phyloP scores from a whole-genome alignment of 176 grass and related monocot species.

The Carex parvula region DNA sequence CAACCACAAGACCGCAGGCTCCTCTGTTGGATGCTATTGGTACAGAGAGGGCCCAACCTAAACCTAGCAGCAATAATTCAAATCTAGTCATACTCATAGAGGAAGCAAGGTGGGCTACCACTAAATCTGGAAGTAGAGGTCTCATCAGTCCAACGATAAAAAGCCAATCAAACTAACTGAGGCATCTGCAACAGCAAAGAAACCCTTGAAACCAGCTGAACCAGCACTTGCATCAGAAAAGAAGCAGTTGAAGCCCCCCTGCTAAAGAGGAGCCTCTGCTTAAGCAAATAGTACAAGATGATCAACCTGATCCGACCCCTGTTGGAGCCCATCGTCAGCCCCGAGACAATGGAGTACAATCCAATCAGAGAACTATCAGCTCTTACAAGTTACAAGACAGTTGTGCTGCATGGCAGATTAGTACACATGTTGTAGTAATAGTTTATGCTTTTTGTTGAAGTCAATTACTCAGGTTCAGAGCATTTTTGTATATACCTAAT shows the following conservation, averaged over 20 bases:
- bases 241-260: not conserved
- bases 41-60: constrained; percentile 11
- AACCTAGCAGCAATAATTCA: constrained; percentile 2
- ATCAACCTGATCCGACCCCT: constrained; percentile 36
- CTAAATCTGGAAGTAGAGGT: not conserved
- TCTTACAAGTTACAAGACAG: no score
- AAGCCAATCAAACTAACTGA: constrained; percentile 25
- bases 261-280: not conserved
- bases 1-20: constrained; percentile 19
- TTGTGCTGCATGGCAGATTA: no score
- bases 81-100: constrained; percentile 46
- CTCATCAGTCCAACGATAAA: constrained; percentile 22
- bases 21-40: constrained; percentile 20
- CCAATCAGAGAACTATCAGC: no score
- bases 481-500: no score
- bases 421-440: no score
- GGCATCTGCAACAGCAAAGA: constrained; percentile 13
- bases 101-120: constrained; percentile 35
- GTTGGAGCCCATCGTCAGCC: no score
- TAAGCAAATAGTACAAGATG: constrained; percentile 25
- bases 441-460: no score
- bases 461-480: no score
- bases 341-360: no score
- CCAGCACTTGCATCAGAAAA: not conserved
- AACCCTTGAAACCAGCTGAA: constrained; percentile 5